Conservation (phyloP, 2,329 filamentous ascomycete species). For the Claviceps pusilla region DNA sequence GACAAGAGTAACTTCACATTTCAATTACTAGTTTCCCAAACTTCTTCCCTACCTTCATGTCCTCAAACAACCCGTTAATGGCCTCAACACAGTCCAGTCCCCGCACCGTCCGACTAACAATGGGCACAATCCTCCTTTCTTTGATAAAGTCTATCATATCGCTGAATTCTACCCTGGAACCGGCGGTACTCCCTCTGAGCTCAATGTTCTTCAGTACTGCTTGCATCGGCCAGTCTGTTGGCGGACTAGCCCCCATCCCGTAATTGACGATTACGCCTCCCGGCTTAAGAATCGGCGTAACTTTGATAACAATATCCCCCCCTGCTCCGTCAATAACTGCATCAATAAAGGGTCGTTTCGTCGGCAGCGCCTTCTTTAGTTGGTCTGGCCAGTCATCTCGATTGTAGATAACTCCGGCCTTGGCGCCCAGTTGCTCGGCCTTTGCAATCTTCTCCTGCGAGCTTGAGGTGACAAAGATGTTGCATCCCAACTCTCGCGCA, state of each 20-base stretch:
- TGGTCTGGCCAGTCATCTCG: slow-evolving; percentile 68
- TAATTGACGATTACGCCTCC: slow-evolving; percentile 75
- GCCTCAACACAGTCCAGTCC: slow-evolving; percentile 61
- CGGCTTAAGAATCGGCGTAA: slow-evolving; percentile 53
- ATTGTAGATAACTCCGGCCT: slow-evolving; percentile 68
- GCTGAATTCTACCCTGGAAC: slow-evolving; percentile 70
- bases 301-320: slow-evolving; percentile 60
- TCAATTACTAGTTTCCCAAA: slow-evolving; percentile 88
- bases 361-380: slow-evolving; percentile 45
- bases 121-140: slow-evolving; percentile 55
- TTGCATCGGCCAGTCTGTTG: slow-evolving; percentile 74
- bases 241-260: slow-evolving; percentile 77
- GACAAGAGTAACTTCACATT: slow-evolving; percentile 23
- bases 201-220: slow-evolving; percentile 82
- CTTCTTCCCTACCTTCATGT: slow-evolving; percentile 73
- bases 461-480: slow-evolving; percentile 70
- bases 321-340: slow-evolving; percentile 83
- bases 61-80: slow-evolving; percentile 69
- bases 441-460: slow-evolving; percentile 59
- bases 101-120: slow-evolving; percentile 60
- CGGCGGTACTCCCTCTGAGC: slow-evolving; percentile 80
- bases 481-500: slow-evolving; percentile 55
- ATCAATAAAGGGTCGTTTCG: slow-evolving; percentile 56
- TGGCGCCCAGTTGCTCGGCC: slow-evolving; percentile 58
- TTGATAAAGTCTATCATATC: slow-evolving; percentile 78